Evolutionary conservation across 306 rosid genomes (phyloP).

Genomic region (Vigna trinervia): DNA sequence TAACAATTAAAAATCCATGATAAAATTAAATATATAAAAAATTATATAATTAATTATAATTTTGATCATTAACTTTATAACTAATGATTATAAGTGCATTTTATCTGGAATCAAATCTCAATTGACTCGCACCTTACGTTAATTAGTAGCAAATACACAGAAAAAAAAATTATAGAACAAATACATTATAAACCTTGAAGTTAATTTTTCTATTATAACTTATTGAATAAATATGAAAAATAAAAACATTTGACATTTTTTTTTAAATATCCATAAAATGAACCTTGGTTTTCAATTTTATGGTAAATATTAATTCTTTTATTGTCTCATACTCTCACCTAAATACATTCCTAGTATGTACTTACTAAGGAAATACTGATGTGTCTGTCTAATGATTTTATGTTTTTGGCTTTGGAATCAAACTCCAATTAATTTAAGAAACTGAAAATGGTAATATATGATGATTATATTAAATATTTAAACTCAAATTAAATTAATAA

Average conservation of each 20-base stretch:
- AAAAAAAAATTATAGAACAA: no score
- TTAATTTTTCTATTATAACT: neutral
- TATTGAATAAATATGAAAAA: neutral
- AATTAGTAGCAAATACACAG: no score
- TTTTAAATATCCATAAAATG: neutral
- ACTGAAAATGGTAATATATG: no score
- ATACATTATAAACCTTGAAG: neutral
- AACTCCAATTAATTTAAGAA: neutral
- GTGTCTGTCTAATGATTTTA: neutral
- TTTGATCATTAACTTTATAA: no score
- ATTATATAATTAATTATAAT: no score
- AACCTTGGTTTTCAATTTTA: neutral
- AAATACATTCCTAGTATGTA: neutral
- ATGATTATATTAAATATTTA: neutral
- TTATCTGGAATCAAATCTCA: neutral
- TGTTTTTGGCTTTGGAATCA: neutral
- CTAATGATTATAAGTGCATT: neutral
- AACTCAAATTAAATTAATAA: neutral
- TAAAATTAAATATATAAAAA: neutral
- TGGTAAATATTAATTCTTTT: neutral
- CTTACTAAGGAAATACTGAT: neutral
- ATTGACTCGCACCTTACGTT: neutral
- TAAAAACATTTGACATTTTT: neutral
- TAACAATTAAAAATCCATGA: neutral
- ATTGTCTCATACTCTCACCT: neutral